Conservation (phyloP, 1,284 basidiomycete genomes). For the Irpex rosettiformis region DNA sequence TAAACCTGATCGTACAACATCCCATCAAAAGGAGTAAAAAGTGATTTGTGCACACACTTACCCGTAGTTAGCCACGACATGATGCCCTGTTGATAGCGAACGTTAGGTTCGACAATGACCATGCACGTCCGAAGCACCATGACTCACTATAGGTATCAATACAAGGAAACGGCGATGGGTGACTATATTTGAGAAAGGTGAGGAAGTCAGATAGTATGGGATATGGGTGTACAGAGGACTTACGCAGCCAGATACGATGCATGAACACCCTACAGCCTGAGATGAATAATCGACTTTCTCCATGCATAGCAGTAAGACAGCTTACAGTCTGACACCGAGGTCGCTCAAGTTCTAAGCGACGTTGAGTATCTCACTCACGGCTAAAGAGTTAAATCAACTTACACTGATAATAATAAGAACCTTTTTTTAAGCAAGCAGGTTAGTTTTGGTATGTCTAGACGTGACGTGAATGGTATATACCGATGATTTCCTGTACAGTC, state of each 20-base stretch:
- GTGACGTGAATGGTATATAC: background rate
- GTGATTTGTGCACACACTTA: background rate
- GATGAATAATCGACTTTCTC: background rate
- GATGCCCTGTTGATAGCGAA: background rate
- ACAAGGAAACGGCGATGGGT: background rate
- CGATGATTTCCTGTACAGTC: background rate
- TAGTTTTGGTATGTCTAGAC: background rate
- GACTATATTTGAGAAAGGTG: background rate
- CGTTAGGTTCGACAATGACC: background rate
- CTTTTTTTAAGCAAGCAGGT: background rate
- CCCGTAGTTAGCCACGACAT: background rate
- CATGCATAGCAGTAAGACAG: too few species aligned
- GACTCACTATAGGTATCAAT: background rate
- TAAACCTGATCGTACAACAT: background rate
- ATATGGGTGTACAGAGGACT: background rate
- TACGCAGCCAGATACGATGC: slow-evolving; percentile 3
- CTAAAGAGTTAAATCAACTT: background rate
- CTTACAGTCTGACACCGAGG: background rate
- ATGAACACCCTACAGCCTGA: background rate
- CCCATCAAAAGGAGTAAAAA: background rate
- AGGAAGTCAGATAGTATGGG: too few species aligned
- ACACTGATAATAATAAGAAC: background rate
- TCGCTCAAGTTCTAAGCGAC: background rate
- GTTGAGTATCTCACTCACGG: background rate
- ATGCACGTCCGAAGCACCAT: background rate